Evolutionary conservation across 129 eudicot genomes (phyloP).

Genomic region (Smallanthus sonchifolius): DNA sequence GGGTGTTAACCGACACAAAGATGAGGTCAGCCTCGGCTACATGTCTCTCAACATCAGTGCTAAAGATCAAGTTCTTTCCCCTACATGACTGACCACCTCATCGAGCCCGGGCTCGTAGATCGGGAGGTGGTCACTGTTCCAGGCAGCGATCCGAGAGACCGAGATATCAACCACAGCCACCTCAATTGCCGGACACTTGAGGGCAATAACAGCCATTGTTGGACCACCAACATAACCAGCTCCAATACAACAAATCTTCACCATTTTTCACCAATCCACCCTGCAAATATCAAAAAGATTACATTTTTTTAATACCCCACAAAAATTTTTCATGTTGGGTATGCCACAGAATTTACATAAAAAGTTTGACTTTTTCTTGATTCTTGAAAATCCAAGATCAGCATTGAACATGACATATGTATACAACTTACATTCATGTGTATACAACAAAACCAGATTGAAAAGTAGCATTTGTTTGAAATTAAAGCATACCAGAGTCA

Average conservation of each 20-base stretch:
- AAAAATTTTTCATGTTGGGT: background rate
- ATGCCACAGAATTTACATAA: background rate
- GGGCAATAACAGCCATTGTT: conserved; percentile 86
- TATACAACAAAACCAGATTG: background rate
- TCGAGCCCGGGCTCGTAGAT: conserved; percentile 88
- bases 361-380: background rate
- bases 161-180: conserved; percentile 81
- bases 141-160: conserved; percentile 72
- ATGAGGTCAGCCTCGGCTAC: conserved; percentile 73
- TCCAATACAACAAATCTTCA: conserved; percentile 90
- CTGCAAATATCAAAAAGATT: background rate
- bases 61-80: conserved; percentile 71
- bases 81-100: conserved; percentile 74
- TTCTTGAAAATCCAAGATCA: background rate
- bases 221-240: conserved; percentile 94
- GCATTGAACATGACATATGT: background rate
- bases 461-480: background rate
- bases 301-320: background rate
- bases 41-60: conserved; percentile 88
- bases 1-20: conserved; percentile 78
- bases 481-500: background rate
- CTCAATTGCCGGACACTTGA: conserved; percentile 71
- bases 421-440: background rate
- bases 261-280: conserved; percentile 40
- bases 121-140: conserved; percentile 87